Percentiles rank a stretch among this genome's conserved stretches.
Evolutionary conservation across 495 filamentous ascomycete genomes (phyloP).

Genomic region (Xylaria venustula): DNA sequence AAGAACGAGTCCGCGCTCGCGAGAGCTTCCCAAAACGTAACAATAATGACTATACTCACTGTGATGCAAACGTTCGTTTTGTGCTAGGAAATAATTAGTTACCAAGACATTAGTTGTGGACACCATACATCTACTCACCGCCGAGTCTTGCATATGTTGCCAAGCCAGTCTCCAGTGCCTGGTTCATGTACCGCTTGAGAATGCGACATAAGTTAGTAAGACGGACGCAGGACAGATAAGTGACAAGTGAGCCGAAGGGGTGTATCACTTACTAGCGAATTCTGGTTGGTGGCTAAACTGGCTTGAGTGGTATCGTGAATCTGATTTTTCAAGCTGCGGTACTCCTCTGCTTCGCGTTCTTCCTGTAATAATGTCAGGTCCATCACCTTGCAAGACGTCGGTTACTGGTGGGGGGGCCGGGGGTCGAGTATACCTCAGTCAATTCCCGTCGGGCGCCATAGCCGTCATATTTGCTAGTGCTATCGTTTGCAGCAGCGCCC

Average conservation of each 20-base stretch:
- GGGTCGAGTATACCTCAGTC: conserved; percentile 51
- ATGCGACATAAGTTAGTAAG: no score
- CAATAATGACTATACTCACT: no score
- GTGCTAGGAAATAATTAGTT: conserved; percentile 26
- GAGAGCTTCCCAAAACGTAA: no score
- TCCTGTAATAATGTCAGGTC: conserved; percentile 27
- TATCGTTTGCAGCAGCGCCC: conserved; percentile 19
- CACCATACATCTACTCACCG: conserved; percentile 22
- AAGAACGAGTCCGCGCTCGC: no score
- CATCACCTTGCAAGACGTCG: background rate
- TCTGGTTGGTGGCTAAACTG: conserved; percentile 66
- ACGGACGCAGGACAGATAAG: no score
- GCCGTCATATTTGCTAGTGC: conserved; percentile 53
- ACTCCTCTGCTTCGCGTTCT: conserved; percentile 35
- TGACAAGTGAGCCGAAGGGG: no score
- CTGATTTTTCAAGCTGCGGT: conserved; percentile 8
- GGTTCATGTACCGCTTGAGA: conserved; percentile 59
- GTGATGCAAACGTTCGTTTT: conserved; percentile 76
- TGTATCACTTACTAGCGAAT: no score
- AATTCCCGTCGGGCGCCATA: conserved; percentile 69
- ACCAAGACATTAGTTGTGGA: background rate
- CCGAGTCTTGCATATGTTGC: conserved; percentile 69
- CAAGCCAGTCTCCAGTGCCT: conserved; percentile 70
- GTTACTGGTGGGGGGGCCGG: background rate
- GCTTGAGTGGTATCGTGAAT: conserved; percentile 60